Conservation (phyloP, 441 rosid genomes). For the Hura crepitans region DNA sequence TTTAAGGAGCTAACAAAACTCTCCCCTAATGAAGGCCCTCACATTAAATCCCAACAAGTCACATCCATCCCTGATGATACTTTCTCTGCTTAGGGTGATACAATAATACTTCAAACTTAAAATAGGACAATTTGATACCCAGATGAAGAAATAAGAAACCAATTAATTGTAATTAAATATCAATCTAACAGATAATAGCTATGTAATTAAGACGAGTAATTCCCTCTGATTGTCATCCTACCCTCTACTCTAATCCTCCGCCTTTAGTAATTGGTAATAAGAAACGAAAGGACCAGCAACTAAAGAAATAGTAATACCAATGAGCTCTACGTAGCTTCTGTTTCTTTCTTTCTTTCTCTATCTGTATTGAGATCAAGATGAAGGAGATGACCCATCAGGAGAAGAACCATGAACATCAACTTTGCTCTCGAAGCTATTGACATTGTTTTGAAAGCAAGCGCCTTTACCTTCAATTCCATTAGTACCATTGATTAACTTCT, state of each 20-base stretch:
- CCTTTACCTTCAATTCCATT: conserved; percentile 15
- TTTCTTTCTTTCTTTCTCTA: background rate
- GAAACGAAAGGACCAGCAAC: conserved; percentile 12
- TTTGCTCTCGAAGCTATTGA: conserved; percentile 16
- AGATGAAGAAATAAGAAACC: background rate
- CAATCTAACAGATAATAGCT: conserved; percentile 18
- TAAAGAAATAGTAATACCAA: background rate
- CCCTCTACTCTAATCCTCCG: conserved; percentile 8
- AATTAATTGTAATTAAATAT: background rate
- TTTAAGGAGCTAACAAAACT: background rate
- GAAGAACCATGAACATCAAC: conserved; percentile 17
- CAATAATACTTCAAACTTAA: background rate
- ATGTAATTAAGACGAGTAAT: conserved; percentile 11
- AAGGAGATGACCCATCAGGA: conserved; percentile 32
- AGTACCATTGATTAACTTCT: conserved; percentile 12
- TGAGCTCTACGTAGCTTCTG: background rate
- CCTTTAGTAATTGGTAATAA: conserved; percentile 21
- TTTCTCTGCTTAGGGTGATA: background rate
- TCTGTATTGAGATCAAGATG: conserved; percentile 27
- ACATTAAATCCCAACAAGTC: background rate
- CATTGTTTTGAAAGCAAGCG: conserved; percentile 15
- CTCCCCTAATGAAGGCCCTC: conserved; percentile 8
- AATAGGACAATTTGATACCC: background rate
- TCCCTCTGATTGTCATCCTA: conserved; percentile 16
- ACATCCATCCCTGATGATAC: background rate